Base-by-base conservation (phyloP, 805 yeast genomes). In the Zygotorulaspora danielsina region DNA sequence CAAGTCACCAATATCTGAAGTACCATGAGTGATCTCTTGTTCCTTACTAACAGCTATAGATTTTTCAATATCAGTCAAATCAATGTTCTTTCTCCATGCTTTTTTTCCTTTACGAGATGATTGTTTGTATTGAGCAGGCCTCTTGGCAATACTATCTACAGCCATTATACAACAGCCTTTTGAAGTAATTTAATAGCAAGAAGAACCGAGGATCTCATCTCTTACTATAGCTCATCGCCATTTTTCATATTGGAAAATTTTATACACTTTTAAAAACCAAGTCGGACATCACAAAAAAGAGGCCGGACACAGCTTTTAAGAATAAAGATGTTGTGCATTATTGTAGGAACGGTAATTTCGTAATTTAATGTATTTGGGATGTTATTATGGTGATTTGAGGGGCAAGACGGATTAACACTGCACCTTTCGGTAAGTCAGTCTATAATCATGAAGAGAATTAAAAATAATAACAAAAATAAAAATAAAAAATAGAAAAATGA, bases 81-180 rank as follows among this genome's bases (percentile, higher is more conserved):
- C 95, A 42, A 93, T 84, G 63, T 93, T 86, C 65, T 90, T 93
- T 64, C 97, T 80, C 98, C 98, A 93, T 4, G 97, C 84, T 59
- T 75, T 81, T 72, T 85, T 90, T 31, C 96, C 95, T 69, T 93
- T 93, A 56, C 97, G 75, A 6, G 96, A 87, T 4, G 83, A 57
- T 64, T 89, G 96, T 31, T 67, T 67, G 50, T 70, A 72, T 50
- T 74, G 79, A 16, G 76, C 60, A 10, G 89, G 86, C 61, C 78
- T 72, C 29, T 47, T 48, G 8, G 30, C 36, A 7, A 44, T 32
- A 11, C 33, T 33, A 4, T 22, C 18, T 12, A 49, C 44, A 24
- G 57, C 55, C 60, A 55, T 55, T 12, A 15, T 34, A 28, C 8
- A 39, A 20, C 10, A n/a, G n/a, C n/a, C n/a, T n/a, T n/a, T n/a